Evolutionary conservation across 176 grass and related monocot genomes (phyloP), one percentile per base, ranked within the genome.

Genomic region (Rhipidocladum racemiflorum): DNA sequence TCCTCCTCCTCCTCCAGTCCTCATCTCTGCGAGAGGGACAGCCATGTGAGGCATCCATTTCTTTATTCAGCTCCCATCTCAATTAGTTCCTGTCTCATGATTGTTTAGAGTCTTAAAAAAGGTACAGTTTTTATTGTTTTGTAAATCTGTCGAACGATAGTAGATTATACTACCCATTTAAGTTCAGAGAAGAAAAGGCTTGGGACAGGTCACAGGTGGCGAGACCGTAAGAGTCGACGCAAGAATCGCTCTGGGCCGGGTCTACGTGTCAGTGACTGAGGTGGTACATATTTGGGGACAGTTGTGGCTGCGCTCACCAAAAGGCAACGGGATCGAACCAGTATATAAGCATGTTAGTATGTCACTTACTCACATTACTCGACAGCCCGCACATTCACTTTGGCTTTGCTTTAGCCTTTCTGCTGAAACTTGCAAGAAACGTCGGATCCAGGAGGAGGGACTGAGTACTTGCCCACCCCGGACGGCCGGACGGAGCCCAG

Each of bases 351-450:
- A 68, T 67, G 84, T 3, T 51, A 15, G 39, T 49, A 42, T 50
- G 79, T 83, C 74, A n/a, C n/a, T n/a, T n/a, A n/a, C n/a, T n/a
- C n/a, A 42, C 84, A 86, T 72, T 76, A 30, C 83, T 89, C 27
- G 71, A 70, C 72, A 68, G 84, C 53, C n/a, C 64, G 75, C 65
- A 77, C 65, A 80, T 35, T 89, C 72, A 85, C 87, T 85, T 89
- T 77, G 87, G 78, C 87, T 81, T 89, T 24, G 87, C 87, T 89
- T 85, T 65, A 24, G 73, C 60, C 68, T 74, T 43, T 23, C 7
- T 68, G 74, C 79, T 86, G 79, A 74, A 44, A 67, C 79, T 90
- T 86, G 79, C 79, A 90, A 90, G 88, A 45, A 72, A 90, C 84
- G 84, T 82, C 83, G 73, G 32, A 68, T 56, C 61, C n/a, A 40